Evolutionary conservation across 768 basidiomycete genomes (phyloP), one percentile per base, ranked within the genome.

Genomic region (Mycena floridula): DNA sequence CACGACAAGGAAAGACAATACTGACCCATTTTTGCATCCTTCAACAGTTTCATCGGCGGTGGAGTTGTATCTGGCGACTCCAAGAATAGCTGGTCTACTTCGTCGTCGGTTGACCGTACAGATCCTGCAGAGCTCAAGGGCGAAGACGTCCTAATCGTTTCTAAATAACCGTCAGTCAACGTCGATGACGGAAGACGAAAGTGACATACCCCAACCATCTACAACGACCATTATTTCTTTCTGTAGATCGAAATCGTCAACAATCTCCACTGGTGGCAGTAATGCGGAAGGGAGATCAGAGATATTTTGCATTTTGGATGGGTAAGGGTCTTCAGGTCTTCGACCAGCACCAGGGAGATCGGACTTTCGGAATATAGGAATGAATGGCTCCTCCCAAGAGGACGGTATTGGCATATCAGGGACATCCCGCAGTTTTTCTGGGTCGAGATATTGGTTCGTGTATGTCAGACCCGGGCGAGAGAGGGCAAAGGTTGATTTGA

Each of bases 121-220:
- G 69, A 68, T 0, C 65, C 68, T 1, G 65, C 60, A 0, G 70
- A 65, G 11, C 69, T 68, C 1, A 72, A 70, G 28, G 70, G 67
- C 13, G 68, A 69, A 6, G 71, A 70, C 38, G 61, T 53, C 48
- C 53, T 63, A 38, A 68, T 63, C 0, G 69, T 67, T 30, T 68
- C 69, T 72, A 35, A 39, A 30, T 13, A 25, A 25, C 16, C 28
- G 16, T 9, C 16, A 9, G 39, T 40, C 49, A 44, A 15, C 59
- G 23, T 21, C 27, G 26, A 24, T 23, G 9, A 28, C 26, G 20
- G 42, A 15, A 37, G 15, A 13, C 47, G 42, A 26, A 48, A 38
- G 40, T 23, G 35, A 70, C 74, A 36, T 54, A 85, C 85, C 58
- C 81, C 82, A 82, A 23, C 82, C 85, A 58, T 77, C 70, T 1